A percentile compares a stretch with the other conserved stretches of the same genome.
These are phyloP conservation scores for Acrasis kona DNA, from an alignment of 78 protist genomes.

Conservation along the genomic window DNA sequence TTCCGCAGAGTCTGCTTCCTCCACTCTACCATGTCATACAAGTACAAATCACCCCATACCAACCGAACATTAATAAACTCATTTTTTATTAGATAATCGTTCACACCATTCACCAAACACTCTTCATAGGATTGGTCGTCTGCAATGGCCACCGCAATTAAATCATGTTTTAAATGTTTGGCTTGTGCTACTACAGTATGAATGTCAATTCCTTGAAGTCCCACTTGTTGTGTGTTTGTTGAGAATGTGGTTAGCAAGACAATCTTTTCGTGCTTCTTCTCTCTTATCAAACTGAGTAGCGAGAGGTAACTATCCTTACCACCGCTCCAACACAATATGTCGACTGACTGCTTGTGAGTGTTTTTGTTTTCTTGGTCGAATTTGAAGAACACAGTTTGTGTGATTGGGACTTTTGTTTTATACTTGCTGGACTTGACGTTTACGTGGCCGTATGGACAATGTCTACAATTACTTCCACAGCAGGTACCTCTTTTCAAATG, in stretches of 20 bases:
- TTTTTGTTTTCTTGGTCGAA: neutral
- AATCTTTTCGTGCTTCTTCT: neutral
- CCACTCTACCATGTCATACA: neutral
- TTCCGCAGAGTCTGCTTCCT: neutral
- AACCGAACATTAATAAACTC: neutral
- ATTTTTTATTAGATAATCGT: neutral
- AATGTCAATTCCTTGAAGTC: constrained; percentile 1
- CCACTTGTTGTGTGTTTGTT: neutral
- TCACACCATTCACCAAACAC: neutral
- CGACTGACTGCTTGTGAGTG: neutral
- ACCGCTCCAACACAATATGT: constrained; percentile 13
- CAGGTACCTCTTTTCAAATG: constrained; percentile 24
- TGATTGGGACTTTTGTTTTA: no score
- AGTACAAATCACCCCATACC: constrained; percentile 8
- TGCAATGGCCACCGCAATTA: constrained; percentile 3
- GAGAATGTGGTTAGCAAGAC: constrained; percentile 4
- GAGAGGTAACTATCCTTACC: constrained; percentile 6
- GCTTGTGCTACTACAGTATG: neutral
- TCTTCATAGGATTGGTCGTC: neutral
- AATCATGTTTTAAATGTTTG: neutral
- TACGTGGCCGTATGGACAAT: constrained; percentile 40
- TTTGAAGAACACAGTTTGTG: neutral
- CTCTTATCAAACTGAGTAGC: neutral
- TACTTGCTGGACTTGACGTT: no score
- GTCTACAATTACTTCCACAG: constrained; percentile 46